Conservation (phyloP, 2,329 filamentous ascomycete genomes). For the Ophiostoma ulmi region DNA sequence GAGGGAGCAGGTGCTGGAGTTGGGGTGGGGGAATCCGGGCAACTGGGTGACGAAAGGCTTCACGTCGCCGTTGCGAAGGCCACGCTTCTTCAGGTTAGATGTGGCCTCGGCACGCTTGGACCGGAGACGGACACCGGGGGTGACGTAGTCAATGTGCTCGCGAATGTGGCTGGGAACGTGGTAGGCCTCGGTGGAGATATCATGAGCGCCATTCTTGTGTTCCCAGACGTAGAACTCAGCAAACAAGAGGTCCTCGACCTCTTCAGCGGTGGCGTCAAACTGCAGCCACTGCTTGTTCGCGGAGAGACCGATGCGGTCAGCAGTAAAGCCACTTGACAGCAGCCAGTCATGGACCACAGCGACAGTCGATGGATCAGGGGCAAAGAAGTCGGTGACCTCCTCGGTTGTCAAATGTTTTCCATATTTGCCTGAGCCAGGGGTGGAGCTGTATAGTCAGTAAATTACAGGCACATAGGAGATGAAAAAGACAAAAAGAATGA, state of each 20-base stretch:
- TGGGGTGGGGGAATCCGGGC: neutral
- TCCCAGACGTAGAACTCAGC: constrained; percentile 28
- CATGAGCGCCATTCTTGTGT: constrained; percentile 16
- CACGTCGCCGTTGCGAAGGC: neutral
- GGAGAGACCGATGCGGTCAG: constrained; percentile 16
- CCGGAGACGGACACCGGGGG: constrained; percentile 19
- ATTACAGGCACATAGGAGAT: too few relatives aligned
- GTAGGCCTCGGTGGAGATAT: constrained; percentile 26
- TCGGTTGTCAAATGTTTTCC: constrained; percentile 34
- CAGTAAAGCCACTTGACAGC: constrained; percentile 29
- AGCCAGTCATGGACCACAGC: constrained; percentile 35
- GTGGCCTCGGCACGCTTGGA: constrained; percentile 14
- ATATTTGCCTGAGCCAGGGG: constrained; percentile 7
- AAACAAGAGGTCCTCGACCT: constrained; percentile 27
- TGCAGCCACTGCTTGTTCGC: constrained; percentile 28
- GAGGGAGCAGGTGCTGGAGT: constrained; percentile 22
- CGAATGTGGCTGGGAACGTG: constrained; percentile 45
- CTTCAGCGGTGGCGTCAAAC: constrained; percentile 28
- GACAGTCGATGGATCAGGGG: constrained; percentile 33
- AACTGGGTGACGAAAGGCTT: neutral
- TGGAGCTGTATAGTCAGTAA: neutral
- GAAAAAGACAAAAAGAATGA: neutral
- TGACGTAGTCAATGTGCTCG: constrained; percentile 47
- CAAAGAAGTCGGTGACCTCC: constrained; percentile 37
- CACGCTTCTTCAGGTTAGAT: constrained; percentile 7